A percentile compares a stretch with the other conserved stretches of the same genome.
Conservation (phyloP, 2,329 filamentous ascomycete genomes). For the Penicillium brasilianum region DNA sequence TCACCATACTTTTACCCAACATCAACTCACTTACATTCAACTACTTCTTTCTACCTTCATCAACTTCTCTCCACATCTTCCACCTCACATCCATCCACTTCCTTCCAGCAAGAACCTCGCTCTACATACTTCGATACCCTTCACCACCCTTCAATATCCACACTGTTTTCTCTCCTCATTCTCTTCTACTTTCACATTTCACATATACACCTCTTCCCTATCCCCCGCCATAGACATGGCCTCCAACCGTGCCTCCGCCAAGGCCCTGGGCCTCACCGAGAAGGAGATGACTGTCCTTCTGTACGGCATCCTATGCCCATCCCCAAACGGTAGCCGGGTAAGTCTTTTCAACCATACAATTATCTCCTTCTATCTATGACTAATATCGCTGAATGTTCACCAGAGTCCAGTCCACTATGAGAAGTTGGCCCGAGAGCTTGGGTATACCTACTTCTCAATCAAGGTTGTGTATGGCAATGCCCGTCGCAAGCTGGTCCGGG, state of each 20-base stretch:
- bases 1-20: no score
- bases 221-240: neutral
- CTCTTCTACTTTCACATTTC: neutral
- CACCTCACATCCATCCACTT: neutral
- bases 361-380: neutral
- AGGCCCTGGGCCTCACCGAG: neutral
- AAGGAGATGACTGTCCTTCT: neutral
- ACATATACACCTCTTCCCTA: neutral
- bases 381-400: neutral
- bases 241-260: neutral
- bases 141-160: neutral
- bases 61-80: no score
- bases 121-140: no score
- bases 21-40: no score
- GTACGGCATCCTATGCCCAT: neutral
- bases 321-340: neutral
- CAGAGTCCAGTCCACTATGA: conserved; percentile 2
- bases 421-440: neutral
- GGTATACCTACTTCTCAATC: neutral
- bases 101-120: neutral
- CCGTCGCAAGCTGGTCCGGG: conserved; percentile 5
- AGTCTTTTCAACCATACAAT: neutral
- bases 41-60: no score
- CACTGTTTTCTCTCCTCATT: neutral
- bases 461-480: conserved; percentile 3